Conservation (phyloP, 805 yeast species). For the Ogataea pini region DNA sequence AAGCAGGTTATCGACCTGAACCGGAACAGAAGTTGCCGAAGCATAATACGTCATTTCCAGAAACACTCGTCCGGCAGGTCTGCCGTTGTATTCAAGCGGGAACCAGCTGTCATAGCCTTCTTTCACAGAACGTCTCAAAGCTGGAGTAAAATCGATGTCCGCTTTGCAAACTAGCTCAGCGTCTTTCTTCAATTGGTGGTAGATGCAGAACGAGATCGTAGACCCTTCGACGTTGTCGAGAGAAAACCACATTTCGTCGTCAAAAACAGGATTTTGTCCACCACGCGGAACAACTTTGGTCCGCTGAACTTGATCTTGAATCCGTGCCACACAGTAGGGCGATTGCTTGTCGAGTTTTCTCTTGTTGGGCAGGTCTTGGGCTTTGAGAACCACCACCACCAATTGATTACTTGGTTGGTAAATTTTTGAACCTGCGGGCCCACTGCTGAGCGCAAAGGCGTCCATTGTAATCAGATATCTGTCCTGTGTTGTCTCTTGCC, state of each 20-base stretch:
- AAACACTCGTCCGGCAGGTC: conserved; percentile 84
- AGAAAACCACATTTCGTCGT: conserved; percentile 68
- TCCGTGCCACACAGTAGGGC: conserved; percentile 81
- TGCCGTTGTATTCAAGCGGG: conserved; percentile 61
- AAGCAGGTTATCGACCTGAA: conserved; percentile 26
- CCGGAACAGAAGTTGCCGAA: conserved; percentile 35
- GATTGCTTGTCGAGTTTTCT: conserved; percentile 89
- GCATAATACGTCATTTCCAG: conserved; percentile 93
- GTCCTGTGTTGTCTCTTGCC: neutral
- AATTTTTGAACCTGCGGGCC: conserved; percentile 7
- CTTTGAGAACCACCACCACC: conserved; percentile 76
- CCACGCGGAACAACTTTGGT: conserved; percentile 81
- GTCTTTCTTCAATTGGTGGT: conserved; percentile 83
- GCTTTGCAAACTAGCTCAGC: conserved; percentile 85
- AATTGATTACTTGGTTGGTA: conserved; percentile 49
- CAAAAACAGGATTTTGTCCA: conserved; percentile 93
- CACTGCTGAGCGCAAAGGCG: conserved; percentile 7
- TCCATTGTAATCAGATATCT: neutral
- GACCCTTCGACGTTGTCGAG: conserved; percentile 66
- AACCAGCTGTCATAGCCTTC: conserved; percentile 91
- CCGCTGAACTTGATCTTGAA: conserved; percentile 78
- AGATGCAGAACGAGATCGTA: conserved; percentile 65
- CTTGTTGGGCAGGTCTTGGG: conserved; percentile 83
- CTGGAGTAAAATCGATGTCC: conserved; percentile 74
- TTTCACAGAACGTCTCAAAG: conserved; percentile 61